phyloP scores from a whole-genome alignment of 441 rosid species.

The Populus hybrid region DNA sequence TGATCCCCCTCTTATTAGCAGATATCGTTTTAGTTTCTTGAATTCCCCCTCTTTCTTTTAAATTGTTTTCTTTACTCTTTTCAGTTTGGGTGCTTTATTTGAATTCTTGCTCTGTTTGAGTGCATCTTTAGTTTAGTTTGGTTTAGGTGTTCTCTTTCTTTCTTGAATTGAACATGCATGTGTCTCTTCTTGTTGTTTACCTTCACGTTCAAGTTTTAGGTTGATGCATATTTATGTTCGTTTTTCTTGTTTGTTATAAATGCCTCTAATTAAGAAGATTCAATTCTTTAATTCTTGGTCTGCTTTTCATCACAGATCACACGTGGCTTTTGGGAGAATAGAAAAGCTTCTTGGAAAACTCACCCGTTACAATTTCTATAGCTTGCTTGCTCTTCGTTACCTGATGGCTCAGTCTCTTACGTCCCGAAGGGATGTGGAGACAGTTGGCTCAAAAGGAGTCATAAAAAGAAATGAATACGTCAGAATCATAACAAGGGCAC shows the following conservation, averaged over 20 bases:
- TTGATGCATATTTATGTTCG: not conserved
- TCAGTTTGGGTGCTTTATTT: not conserved
- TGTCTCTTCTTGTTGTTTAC: not conserved
- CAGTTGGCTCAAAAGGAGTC: conserved; percentile 58
- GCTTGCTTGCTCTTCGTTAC: no score
- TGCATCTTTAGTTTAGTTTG: not conserved
- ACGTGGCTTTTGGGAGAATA: conserved; percentile 45
- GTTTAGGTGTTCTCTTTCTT: no score
- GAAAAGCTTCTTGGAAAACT: conserved; percentile 40
- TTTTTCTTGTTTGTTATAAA: not conserved
- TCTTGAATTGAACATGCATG: no score
- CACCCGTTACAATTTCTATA: not conserved
- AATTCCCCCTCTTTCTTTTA: not conserved
- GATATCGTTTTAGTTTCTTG: not conserved
- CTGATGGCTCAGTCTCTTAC: no score
- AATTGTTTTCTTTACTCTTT: no score
- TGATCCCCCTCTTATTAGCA: not conserved
- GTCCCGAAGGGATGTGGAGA: no score
- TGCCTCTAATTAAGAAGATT: no score
- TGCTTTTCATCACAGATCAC: not conserved
- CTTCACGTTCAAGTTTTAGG: not conserved
- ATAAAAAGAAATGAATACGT: conserved; percentile 61
- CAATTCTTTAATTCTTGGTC: no score
- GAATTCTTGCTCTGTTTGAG: not conserved
- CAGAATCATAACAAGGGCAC: conserved; percentile 54